Evolutionary conservation across 139 green algal genomes (phyloP).

Genomic region (Tetradesmus obliquus): DNA sequence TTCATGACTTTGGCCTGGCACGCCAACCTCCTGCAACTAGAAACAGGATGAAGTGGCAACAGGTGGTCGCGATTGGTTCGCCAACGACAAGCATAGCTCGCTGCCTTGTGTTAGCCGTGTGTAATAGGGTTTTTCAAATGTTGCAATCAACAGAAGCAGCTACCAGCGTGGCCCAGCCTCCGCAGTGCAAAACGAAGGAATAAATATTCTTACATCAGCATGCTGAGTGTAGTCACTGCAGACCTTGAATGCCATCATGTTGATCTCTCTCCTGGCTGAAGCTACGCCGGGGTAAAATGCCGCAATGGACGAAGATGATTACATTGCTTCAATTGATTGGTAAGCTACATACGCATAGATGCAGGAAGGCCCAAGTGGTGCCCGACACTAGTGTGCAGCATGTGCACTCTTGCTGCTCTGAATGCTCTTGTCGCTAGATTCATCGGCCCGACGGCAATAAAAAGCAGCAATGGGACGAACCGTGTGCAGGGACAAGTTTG

Average conservation of each 20-base stretch:
- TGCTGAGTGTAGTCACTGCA: background rate
- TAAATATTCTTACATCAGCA: no score
- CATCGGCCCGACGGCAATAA: background rate
- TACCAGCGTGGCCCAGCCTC: no score
- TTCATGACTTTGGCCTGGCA: background rate
- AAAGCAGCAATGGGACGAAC: background rate
- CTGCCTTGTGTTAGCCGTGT: background rate
- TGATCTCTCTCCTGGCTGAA: background rate
- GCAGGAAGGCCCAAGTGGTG: background rate
- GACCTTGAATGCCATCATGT: background rate
- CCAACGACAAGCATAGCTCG: background rate
- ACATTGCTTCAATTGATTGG: constrained; percentile 35
- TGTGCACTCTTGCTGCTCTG: background rate
- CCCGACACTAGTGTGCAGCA: background rate
- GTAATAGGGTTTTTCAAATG: background rate
- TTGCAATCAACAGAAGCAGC: background rate
- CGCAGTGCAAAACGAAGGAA: no score
- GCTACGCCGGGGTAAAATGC: background rate
- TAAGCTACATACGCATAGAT: background rate
- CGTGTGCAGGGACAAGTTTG: constrained; percentile 1
- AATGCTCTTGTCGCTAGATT: background rate
- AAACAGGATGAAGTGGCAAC: background rate
- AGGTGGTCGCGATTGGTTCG: background rate
- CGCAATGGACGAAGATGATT: constrained; percentile 29
- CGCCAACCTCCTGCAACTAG: background rate